Conservation (phyloP, 1,284 basidiomycete genomes). For the Coniferiporia sulphurascens region DNA sequence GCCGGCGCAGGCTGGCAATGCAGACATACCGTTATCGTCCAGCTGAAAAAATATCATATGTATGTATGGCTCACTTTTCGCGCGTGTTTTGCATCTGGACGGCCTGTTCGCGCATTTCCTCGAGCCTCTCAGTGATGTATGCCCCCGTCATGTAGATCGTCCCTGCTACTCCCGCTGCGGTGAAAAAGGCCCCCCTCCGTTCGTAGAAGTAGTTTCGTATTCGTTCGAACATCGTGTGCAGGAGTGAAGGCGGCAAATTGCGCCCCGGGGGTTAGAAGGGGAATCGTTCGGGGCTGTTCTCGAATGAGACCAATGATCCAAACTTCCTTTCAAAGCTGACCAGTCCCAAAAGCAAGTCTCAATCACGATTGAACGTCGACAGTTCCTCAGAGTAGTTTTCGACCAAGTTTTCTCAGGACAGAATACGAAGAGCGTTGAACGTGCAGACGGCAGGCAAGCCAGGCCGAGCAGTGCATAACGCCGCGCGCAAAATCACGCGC, state of each 20-base stretch:
- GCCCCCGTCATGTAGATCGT: slow-evolving; percentile 64
- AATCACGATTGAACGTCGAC: too few relatives aligned
- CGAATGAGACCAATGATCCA: background rate
- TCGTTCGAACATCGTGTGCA: slow-evolving; percentile 33
- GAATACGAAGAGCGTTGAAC: too few relatives aligned
- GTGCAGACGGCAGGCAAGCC: too few relatives aligned
- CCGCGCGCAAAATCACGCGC: too few relatives aligned
- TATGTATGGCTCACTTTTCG: slow-evolving; percentile 57
- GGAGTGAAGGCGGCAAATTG: background rate
- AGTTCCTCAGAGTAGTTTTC: too few relatives aligned
- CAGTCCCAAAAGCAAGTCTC: too few relatives aligned
- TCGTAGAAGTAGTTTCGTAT: slow-evolving; percentile 45
- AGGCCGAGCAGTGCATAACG: too few relatives aligned
- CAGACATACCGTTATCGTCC: background rate
- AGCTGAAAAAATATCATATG: too few relatives aligned
- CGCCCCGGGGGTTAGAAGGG: background rate
- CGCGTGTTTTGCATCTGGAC: slow-evolving; percentile 61
- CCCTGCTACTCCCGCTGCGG: slow-evolving; percentile 46
- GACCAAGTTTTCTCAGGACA: too few relatives aligned
- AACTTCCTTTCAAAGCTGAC: background rate
- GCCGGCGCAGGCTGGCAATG: slow-evolving; percentile 54
- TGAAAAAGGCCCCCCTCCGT: slow-evolving; percentile 40
- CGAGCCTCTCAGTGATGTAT: slow-evolving; percentile 63
- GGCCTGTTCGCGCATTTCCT: slow-evolving; percentile 66
- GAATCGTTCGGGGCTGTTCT: background rate